phyloP scores from a whole-genome alignment of 2,329 filamentous ascomycete genomes.

The Fragosphaeria purpurea region DNA sequence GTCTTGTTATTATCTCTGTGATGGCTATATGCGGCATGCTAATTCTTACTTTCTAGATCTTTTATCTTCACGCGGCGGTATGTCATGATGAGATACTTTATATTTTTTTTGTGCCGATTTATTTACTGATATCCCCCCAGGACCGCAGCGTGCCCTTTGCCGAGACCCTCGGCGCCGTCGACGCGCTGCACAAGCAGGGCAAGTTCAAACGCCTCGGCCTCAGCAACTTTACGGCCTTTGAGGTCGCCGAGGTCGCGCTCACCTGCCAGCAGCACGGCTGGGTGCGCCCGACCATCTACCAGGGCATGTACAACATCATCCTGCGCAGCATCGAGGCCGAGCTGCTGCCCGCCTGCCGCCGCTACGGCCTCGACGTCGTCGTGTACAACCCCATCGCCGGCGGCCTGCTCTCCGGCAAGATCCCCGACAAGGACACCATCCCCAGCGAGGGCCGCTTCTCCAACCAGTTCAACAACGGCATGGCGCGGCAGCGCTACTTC shows the following conservation, averaged over 20 bases:
- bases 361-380: constrained; percentile 60
- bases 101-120: too few relatives aligned
- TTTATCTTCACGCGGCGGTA: constrained; percentile 62
- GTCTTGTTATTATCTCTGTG: not conserved
- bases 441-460: constrained; percentile 64
- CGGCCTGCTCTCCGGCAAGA: constrained; percentile 58
- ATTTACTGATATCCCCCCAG: not conserved
- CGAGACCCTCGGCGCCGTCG: constrained; percentile 56
- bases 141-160: constrained; percentile 23
- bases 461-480: constrained; percentile 32
- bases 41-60: constrained; percentile 35
- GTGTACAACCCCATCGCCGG: constrained; percentile 65
- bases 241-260: constrained; percentile 64
- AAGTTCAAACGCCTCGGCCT: constrained; percentile 64
- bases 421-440: constrained; percentile 14
- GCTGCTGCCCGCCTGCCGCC: constrained; percentile 52
- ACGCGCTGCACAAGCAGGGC: constrained; percentile 59
- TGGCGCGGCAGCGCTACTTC: constrained; percentile 51
- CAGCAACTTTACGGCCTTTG: constrained; percentile 65
- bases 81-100: constrained; percentile 1
- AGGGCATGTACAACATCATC: constrained; percentile 60
- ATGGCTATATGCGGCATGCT: too few relatives aligned
- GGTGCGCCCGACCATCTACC: constrained; percentile 63
- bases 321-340: constrained; percentile 47
- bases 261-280: constrained; percentile 57